Evolutionary conservation across 441 rosid species (phyloP).

Genomic region (Mallotus repandus): DNA sequence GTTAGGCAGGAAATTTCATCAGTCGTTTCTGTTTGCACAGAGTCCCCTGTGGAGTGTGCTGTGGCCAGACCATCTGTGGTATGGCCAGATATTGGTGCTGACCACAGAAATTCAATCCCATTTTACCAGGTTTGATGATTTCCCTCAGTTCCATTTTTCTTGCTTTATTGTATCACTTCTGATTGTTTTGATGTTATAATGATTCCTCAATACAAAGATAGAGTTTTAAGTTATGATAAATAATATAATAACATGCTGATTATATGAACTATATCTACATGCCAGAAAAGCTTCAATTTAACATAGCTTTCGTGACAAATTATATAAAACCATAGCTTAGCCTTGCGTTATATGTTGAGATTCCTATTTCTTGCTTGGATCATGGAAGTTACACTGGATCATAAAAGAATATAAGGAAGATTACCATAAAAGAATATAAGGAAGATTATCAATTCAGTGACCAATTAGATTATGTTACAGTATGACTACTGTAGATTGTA

Average conservation of each 20-base stretch:
- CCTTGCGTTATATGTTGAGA: neutral
- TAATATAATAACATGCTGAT: neutral
- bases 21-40: slow-evolving; percentile 12
- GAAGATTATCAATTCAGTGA: neutral
- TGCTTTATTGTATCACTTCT: neutral
- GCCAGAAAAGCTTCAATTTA: neutral
- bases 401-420: neutral
- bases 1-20: slow-evolving; percentile 8
- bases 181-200: neutral
- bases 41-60: slow-evolving; percentile 6
- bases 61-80: slow-evolving; percentile 9
- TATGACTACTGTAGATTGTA: neutral
- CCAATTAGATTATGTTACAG: neutral
- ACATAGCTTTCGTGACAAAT: neutral
- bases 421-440: neutral
- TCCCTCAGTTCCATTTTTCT: slow-evolving; percentile 4
- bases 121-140: slow-evolving; percentile 23
- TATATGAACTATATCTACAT: neutral
- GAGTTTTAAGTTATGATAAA: neutral
- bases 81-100: slow-evolving; percentile 7
- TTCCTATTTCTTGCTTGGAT: neutral
- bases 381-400: neutral
- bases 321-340: neutral
- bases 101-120: slow-evolving; percentile 8
- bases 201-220: neutral